Base-by-base conservation (phyloP, 331 rosid species). In the Erythrophleum ivorense region DNA sequence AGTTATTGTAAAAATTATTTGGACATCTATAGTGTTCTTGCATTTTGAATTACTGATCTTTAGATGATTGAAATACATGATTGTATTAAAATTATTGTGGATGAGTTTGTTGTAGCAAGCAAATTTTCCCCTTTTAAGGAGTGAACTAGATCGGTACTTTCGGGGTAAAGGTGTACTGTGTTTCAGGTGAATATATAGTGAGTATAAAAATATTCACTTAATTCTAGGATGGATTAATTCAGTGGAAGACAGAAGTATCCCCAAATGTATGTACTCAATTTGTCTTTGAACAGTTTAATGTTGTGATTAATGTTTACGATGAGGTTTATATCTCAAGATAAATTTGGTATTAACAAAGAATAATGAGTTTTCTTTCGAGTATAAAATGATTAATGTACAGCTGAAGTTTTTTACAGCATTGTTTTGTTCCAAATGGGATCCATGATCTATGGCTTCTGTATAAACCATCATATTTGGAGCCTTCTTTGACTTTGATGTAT, bases 11-110 rank as follows among this genome's bases (percentile, higher is more conserved):
- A 43, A 43, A 7, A 48, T 9, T 10, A 48, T 48, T 48, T 48
- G 52, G 52, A 48, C 3, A 13, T 48, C 14, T 48, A 48, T 48
- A 9, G 9, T 48, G 52, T 1, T 48, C 14, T 48, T 48, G 52
- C 52, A 48, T 48, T 48, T 9, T 48, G 52, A 59, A 49, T 45
- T 24, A n/a, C 69, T 0, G 40, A 70, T 38, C 81, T 83, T 24
- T 53, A 71, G 49, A 48, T 49, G 73, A 49, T 13, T 69, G 59
- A 43, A 12, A 29, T 43, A 21, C 1, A 53, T 43, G 21, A 19
- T 63, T 63, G 38, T 2, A 13, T 63, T 3, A 63, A 13, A 31
- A 31, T 9, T 13, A 1, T 21, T 10, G 36, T 2, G 36, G 31
- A 24, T 1, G n/a, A 0, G 46, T 59, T 64, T 31, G 3, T 64